Percentiles rank a stretch among this genome's conserved stretches.
phyloP scores from a whole-genome alignment of 352 stramenopile species.

The Globisporangium ultimum region DNA sequence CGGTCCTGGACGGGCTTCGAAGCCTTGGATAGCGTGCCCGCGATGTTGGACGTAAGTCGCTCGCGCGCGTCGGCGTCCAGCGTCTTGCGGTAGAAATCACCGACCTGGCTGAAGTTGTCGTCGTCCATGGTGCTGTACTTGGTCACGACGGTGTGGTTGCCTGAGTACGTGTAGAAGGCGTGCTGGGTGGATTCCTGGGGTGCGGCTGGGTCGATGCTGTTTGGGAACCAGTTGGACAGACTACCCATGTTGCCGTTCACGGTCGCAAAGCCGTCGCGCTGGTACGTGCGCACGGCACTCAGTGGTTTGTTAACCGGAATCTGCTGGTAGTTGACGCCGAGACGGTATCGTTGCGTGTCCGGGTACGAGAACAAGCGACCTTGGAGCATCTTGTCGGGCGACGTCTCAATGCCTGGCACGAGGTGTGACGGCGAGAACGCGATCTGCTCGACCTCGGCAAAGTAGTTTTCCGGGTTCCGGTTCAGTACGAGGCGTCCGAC shows the following conservation, averaged over 20 bases:
- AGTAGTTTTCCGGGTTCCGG: slow-evolving; percentile 91
- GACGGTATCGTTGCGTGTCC: slow-evolving; percentile 82
- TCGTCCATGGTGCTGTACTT: slow-evolving; percentile 83
- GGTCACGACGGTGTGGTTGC: slow-evolving; percentile 33
- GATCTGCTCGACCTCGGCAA: slow-evolving; percentile 90
- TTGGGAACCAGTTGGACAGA: slow-evolving; percentile 87
- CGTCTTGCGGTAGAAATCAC: slow-evolving; percentile 83
- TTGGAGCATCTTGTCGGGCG: slow-evolving; percentile 86
- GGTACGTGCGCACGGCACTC: slow-evolving; percentile 43
- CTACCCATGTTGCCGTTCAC: slow-evolving; percentile 70
- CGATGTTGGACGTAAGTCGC: slow-evolving; percentile 88
- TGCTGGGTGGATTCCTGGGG: slow-evolving; percentile 23
- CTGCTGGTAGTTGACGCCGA: slow-evolving; percentile 86
- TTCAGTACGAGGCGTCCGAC: slow-evolving; percentile 89
- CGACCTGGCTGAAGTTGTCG: slow-evolving; percentile 87
- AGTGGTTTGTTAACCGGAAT: slow-evolving; percentile 76
- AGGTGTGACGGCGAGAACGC: slow-evolving; percentile 88
- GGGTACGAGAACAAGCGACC: slow-evolving; percentile 87
- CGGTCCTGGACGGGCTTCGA: slow-evolving; percentile 77
- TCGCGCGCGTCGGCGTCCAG: slow-evolving; percentile 65
- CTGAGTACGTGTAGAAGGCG: slow-evolving; percentile 28
- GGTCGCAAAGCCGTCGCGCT: slow-evolving; percentile 80
- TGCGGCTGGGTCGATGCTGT: slow-evolving; percentile 59
- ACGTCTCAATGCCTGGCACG: slow-evolving; percentile 86
- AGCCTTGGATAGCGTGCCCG: slow-evolving; percentile 74